Conservation (phyloP, 2,329 filamentous ascomycete species). For the Botrytis medusae region DNA sequence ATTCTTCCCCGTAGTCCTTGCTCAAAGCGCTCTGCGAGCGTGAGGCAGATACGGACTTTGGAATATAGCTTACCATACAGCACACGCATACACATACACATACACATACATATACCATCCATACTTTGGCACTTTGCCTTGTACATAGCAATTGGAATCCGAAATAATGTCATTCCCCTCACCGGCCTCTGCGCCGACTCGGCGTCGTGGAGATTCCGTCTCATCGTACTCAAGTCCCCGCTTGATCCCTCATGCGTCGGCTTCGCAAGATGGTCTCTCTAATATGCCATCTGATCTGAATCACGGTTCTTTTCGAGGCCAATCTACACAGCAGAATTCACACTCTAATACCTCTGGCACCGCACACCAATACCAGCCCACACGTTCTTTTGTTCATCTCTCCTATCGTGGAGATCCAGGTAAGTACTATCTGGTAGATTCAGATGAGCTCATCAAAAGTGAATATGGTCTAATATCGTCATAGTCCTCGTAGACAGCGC, state of each 20-base stretch:
- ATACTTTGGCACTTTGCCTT: neutral
- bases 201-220: slow-evolving; percentile 28
- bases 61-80: neutral
- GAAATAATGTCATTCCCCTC: slow-evolving; percentile 34
- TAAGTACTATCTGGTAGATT: slow-evolving; percentile 38
- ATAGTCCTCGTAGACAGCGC: slow-evolving; percentile 62
- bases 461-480: neutral
- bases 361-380: slow-evolving; percentile 58
- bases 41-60: slow-evolving; percentile 13
- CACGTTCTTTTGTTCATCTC: slow-evolving; percentile 70
- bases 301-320: slow-evolving; percentile 33
- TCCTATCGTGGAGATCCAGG: slow-evolving; percentile 60
- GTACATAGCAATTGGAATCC: neutral
- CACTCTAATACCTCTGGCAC: slow-evolving; percentile 27
- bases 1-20: neutral
- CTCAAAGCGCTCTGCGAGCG: slow-evolving; percentile 14
- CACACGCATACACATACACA: neutral
- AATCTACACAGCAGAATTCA: slow-evolving; percentile 24
- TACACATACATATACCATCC: neutral
- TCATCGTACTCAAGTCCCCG: slow-evolving; percentile 35
- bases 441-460: slow-evolving; percentile 1
- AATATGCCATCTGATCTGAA: slow-evolving; percentile 27
- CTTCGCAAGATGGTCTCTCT: slow-evolving; percentile 27
- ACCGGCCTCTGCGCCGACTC: slow-evolving; percentile 28
- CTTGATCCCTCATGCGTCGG: slow-evolving; percentile 32